A percentile compares a stretch with the other conserved stretches of the same genome.
Conservation (phyloP, 352 stramenopile species). For the Phytophthora aleatoria region DNA sequence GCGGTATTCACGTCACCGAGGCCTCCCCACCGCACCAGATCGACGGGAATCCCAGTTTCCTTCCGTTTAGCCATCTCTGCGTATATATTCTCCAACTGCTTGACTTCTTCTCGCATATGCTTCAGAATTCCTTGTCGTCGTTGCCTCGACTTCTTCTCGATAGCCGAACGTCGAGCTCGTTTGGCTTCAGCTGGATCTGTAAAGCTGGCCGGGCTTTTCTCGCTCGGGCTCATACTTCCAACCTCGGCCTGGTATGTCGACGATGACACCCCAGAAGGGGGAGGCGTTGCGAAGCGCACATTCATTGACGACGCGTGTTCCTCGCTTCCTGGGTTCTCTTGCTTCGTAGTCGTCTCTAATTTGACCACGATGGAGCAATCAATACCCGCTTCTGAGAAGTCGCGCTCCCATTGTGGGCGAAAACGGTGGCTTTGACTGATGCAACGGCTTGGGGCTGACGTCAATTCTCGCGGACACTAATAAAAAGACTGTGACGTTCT, state of each 20-base stretch:
- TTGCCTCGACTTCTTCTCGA: constrained; percentile 53
- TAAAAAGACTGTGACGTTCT: not conserved
- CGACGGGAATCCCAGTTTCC: constrained; percentile 9
- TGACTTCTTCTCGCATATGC: constrained; percentile 57
- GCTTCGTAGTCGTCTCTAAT: not conserved
- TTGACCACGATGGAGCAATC: constrained; percentile 3
- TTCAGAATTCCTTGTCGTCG: constrained; percentile 24
- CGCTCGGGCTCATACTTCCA: constrained; percentile 14
- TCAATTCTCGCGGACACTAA: not conserved
- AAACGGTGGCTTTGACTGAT: not conserved
- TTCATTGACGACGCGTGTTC: not conserved
- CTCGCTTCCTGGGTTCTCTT: not conserved
- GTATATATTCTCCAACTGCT: constrained; percentile 48
- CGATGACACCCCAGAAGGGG: constrained; percentile 15
- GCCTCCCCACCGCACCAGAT: constrained; percentile 2
- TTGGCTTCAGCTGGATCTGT: constrained; percentile 21
- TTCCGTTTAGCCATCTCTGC: constrained; percentile 32
- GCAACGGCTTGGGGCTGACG: not conserved
- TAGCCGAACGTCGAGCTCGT: constrained; percentile 47
- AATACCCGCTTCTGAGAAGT: not conserved
- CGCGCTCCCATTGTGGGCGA: constrained; percentile 3
- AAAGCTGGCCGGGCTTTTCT: constrained; percentile 2
- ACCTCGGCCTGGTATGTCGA: constrained; percentile 2
- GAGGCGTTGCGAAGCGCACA: constrained; percentile 2
- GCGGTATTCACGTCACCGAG: not conserved